Evolutionary conservation across 108 stramenopile genomes (phyloP), one percentile per base, ranked within the genome.

Genomic region (Craspedostauros australis): DNA sequence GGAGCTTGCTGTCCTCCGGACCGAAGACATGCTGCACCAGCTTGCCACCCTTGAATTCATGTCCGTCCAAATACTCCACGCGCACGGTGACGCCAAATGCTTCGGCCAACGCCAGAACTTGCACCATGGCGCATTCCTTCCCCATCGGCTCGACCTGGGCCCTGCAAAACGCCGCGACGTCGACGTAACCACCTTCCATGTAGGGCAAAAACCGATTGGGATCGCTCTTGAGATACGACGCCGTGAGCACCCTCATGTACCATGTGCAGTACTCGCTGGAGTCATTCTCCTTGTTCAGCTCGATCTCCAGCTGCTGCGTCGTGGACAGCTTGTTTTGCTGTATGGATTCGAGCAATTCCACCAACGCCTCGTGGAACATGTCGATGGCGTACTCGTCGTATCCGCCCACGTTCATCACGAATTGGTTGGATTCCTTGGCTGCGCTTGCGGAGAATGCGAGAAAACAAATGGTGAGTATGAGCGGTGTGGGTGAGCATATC

Each of bases 21-120:
- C 82, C 79, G 58, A 88, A 78, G 5, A 53, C 50, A 50, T 86
- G 79, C 47, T 54, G 47, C 0, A 52, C 50, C 34, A 80, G 40
- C 30, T 37, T 57, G 7, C 32, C 40, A 31, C 44, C 43, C 8
- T 11, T 12, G 22, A 75, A 43, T 26, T 66, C 58, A 43, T 73
- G 78, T 22, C 90, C 90, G 72, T 88, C 90, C 68, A 92, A 60
- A 52, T 92, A 88, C 60, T 82, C 86, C 46, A 88, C 77, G 7
- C 39, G 52, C 11, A 92, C 86, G 12, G 23, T 41, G 1, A 88
- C 79, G 30, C 66, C 73, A 50, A 92, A 79, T 27, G 72, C 75
- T 54, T 88, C 86, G 19, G 86, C 90, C 65, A 92, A 55, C 19
- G 90, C 90, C 39, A 84, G 37, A 1, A 82, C 79, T 44, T 72